Percentiles rank a stretch among this genome's conserved stretches.
phyloP scores from a whole-genome alignment of 345 rosid species.

The Melaleuca quinquenervia region DNA sequence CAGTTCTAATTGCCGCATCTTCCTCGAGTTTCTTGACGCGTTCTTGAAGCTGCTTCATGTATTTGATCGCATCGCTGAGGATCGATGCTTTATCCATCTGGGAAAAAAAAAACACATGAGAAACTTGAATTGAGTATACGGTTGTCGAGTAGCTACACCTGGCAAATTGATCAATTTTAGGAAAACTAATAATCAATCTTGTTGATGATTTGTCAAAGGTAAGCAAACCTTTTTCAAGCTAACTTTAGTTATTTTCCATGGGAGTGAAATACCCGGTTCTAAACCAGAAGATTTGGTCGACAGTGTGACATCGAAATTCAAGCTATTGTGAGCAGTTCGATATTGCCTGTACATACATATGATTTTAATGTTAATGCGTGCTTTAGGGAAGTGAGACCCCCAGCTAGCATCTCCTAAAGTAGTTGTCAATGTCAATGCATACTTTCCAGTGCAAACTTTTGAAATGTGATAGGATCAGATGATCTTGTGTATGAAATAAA shows the following conservation, averaged over 20 bases:
- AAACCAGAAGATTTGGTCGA: background rate
- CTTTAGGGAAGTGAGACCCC: background rate
- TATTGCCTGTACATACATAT: background rate
- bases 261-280: background rate
- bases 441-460: background rate
- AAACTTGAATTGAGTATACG: background rate
- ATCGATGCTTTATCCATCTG: conserved; percentile 70
- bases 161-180: background rate
- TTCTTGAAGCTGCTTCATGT: conserved; percentile 57
- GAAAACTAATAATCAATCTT: background rate
- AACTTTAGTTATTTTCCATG: background rate
- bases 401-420: background rate
- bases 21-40: conserved; percentile 46
- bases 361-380: background rate
- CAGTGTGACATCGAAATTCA: background rate
- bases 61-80: conserved; percentile 54
- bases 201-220: background rate
- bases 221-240: background rate
- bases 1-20: conserved; percentile 26
- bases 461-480: background rate
- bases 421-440: too few relatives aligned
- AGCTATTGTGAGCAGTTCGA: background rate
- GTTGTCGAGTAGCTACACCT: background rate
- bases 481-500: background rate
- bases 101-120: background rate